Evolutionary conservation across 371 early-diverging fungal species (phyloP), one percentile per base, ranked within the genome.

Genomic region (Apophysomyces elegans): DNA sequence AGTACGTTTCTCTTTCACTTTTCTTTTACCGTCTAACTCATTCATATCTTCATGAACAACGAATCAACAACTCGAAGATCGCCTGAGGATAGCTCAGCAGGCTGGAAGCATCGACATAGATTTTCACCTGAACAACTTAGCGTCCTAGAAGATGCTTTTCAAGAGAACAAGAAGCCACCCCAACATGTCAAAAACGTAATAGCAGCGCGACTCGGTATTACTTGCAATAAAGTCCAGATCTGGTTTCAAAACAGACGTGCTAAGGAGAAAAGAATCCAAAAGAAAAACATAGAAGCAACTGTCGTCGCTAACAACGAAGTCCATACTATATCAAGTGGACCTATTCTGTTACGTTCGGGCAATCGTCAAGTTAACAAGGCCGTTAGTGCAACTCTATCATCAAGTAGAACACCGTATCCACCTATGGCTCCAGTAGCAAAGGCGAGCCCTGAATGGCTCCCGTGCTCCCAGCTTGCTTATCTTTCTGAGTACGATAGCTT

Each of bases 171-270:
- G 11, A 54, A 64, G 26, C 65, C 59, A 1, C 13, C 43, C 12
- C 58, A 16, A 44, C 5, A 16, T 13, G 16, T 5, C 7, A 64
- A 64, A 45, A 32, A 14, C 6, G 11, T 43, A 32, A 45, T 64
- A 18, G 57, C 58, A 1, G 16, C 8, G 12, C 18, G 45, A 45
- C 32, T 64, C 2, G 32, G 35, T 45, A 35, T 58, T 16, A 12
- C 16, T 9, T 13, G 21, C 18, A 57, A 37, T 8, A 37, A 44
- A 36, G 13, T 64, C 2, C 65, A 64, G 21, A 45, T 64, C 11
- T 64, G 65, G 65, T 64, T 58, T n/a, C 65, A 64, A 36, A 64
- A 64, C 45, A 41, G 65, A 12, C 58, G 65, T 13, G 37, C 65
- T 18, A 64, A 64, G 65, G 58, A 58, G 7, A 57, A 21, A 45